Evolutionary conservation across 495 filamentous ascomycete species (phyloP).

Genomic region (Aspergillus taichungensis): DNA sequence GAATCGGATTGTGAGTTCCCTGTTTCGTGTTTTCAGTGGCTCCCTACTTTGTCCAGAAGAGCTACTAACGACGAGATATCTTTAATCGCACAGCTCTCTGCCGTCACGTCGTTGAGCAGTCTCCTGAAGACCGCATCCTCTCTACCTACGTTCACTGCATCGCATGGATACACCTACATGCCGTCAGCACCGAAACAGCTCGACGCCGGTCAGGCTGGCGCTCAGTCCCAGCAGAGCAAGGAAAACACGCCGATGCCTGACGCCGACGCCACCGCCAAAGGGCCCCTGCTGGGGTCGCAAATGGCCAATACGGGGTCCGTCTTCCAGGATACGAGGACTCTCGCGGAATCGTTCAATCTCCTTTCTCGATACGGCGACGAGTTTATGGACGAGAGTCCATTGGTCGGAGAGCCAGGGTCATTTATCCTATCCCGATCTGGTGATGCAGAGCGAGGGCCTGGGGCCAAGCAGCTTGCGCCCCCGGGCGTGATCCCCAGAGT

Average conservation of each 20-base stretch:
- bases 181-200: slow-evolving; percentile 38
- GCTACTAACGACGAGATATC: slow-evolving; percentile 21
- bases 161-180: slow-evolving; percentile 65
- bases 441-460: slow-evolving; percentile 16
- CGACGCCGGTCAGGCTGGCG: slow-evolving; percentile 22
- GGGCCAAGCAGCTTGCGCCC: slow-evolving; percentile 9
- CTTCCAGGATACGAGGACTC: slow-evolving; percentile 42
- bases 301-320: slow-evolving; percentile 15
- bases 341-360: slow-evolving; percentile 61
- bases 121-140: slow-evolving; percentile 53
- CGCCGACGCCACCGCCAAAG: slow-evolving; percentile 26
- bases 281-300: slow-evolving; percentile 26
- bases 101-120: slow-evolving; percentile 56
- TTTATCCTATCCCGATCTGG: slow-evolving; percentile 59
- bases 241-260: slow-evolving; percentile 56
- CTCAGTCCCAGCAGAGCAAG: slow-evolving; percentile 40
- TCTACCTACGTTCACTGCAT: slow-evolving; percentile 63
- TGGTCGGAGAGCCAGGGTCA: slow-evolving; percentile 77
- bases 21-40: background rate
- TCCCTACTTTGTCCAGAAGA: background rate
- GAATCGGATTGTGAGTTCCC: slow-evolving; percentile 56
- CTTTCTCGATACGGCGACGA: slow-evolving; percentile 60
- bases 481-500: slow-evolving; percentile 11
- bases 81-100: slow-evolving; percentile 45
- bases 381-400: slow-evolving; percentile 85